phyloP scores from a whole-genome alignment of 768 basidiomycete genomes.

The Boletus insuetus region DNA sequence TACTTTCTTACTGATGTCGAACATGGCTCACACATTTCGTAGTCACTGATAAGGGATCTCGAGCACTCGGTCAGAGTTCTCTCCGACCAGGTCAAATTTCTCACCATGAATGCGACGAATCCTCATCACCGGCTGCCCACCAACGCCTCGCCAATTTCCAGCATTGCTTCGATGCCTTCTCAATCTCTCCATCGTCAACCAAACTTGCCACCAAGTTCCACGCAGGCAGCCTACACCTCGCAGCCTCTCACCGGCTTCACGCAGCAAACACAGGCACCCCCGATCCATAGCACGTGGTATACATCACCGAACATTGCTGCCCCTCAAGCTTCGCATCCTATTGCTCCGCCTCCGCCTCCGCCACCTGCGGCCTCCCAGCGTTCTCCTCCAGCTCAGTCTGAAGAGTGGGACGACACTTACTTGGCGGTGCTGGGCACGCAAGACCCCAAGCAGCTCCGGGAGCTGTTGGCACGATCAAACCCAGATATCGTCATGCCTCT shows the following conservation, averaged over 20 bases:
- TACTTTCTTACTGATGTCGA: background rate
- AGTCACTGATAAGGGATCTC: conserved; percentile 77
- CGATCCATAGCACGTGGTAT: conserved; percentile 54
- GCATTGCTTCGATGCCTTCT: conserved; percentile 37
- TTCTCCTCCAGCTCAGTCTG: conserved; percentile 54
- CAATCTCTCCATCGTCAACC: conserved; percentile 36
- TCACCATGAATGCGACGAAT: conserved; percentile 53
- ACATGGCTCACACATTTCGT: conserved; percentile 3
- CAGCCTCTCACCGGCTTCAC: conserved; percentile 35
- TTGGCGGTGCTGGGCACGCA: conserved; percentile 73
- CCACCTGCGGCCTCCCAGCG: conserved; percentile 41
- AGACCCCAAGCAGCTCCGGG: conserved; percentile 70
- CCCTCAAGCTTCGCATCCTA: conserved; percentile 79
- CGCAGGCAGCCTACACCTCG: conserved; percentile 32
- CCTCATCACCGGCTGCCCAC: conserved; percentile 34
- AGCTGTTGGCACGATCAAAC: conserved; percentile 68
- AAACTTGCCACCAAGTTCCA: conserved; percentile 32
- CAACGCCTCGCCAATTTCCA: conserved; percentile 34
- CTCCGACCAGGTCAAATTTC: conserved; percentile 80
- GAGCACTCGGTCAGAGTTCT: conserved; percentile 74
- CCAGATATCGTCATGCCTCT: conserved; percentile 80
- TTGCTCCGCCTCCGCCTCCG: conserved; percentile 58
- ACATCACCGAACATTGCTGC: conserved; percentile 60
- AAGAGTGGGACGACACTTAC: conserved; percentile 86
- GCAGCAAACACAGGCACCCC: conserved; percentile 31